These are phyloP conservation scores for Casuarina equisetifolia DNA, from an alignment of 306 rosid genomes.

Conservation along the genomic window DNA sequence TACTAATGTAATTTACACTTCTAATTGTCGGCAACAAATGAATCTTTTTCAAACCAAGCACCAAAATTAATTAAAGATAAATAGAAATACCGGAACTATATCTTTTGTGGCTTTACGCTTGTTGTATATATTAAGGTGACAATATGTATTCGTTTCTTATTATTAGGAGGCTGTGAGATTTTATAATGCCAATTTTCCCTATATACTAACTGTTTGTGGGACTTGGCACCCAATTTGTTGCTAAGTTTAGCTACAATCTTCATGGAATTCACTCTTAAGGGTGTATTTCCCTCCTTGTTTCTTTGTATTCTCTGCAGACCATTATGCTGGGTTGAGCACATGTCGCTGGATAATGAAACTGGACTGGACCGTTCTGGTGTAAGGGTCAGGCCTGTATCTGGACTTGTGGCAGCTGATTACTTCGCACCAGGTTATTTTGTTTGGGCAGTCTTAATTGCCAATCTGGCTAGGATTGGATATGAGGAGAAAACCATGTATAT, in stretches of 20 bases:
- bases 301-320: conserved; percentile 50
- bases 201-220: background rate
- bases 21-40: background rate
- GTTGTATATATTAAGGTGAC: background rate
- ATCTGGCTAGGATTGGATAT: conserved; percentile 84
- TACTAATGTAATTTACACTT: background rate
- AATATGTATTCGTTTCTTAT: background rate
- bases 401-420: conserved; percentile 95
- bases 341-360: conserved; percentile 85
- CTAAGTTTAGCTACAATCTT: conserved; percentile 6
- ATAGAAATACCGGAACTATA: background rate
- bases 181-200: background rate
- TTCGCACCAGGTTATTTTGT: conserved; percentile 92
- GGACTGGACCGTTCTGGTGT: conserved; percentile 72
- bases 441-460: conserved; percentile 91
- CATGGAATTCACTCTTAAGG: conserved; percentile 10
- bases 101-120: background rate
- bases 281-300: conserved; percentile 16
- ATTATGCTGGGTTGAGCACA: conserved; percentile 80
- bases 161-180: background rate
- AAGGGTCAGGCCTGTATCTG: conserved; percentile 86
- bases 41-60: background rate
- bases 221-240: background rate
- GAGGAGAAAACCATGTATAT: conserved; percentile 90
- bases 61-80: background rate